Evolutionary conservation across 352 stramenopile genomes (phyloP).

Genomic region (Peronospora destructor): DNA sequence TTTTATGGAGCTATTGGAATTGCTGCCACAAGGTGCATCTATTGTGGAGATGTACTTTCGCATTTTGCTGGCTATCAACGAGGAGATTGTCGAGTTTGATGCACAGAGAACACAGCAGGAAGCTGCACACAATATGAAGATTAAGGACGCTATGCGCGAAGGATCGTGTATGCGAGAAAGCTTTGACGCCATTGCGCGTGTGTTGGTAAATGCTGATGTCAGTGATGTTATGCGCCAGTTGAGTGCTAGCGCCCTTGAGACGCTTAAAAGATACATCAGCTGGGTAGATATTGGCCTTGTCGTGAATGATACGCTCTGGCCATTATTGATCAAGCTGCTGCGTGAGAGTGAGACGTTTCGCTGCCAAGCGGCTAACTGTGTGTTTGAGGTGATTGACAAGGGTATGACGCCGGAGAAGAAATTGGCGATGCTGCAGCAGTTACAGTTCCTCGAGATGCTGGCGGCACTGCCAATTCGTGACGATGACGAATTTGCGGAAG

Average conservation of each 20-base stretch:
- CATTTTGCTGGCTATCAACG: constrained; percentile 84
- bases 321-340: constrained; percentile 68
- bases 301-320: constrained; percentile 78
- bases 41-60: constrained; percentile 89
- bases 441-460: constrained; percentile 62
- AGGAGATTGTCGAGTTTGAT: constrained; percentile 89
- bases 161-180: constrained; percentile 64
- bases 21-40: constrained; percentile 61
- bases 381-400: constrained; percentile 85
- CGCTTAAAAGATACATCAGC: constrained; percentile 79
- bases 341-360: constrained; percentile 47
- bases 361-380: constrained; percentile 67
- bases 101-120: constrained; percentile 50
- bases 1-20: constrained; percentile 76
- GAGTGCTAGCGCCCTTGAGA: constrained; percentile 63
- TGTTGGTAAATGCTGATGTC: constrained; percentile 65
- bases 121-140: constrained; percentile 68
- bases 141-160: constrained; percentile 86
- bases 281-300: constrained; percentile 83
- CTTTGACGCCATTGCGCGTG: constrained; percentile 79
- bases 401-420: constrained; percentile 83
- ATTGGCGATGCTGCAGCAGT: constrained; percentile 60
- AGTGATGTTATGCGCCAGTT: constrained; percentile 63
- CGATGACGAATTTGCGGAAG: constrained; percentile 76
- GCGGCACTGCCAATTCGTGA: constrained; percentile 53